Conservation (phyloP, 306 rosid species). For the Citrullus colocynthis region DNA sequence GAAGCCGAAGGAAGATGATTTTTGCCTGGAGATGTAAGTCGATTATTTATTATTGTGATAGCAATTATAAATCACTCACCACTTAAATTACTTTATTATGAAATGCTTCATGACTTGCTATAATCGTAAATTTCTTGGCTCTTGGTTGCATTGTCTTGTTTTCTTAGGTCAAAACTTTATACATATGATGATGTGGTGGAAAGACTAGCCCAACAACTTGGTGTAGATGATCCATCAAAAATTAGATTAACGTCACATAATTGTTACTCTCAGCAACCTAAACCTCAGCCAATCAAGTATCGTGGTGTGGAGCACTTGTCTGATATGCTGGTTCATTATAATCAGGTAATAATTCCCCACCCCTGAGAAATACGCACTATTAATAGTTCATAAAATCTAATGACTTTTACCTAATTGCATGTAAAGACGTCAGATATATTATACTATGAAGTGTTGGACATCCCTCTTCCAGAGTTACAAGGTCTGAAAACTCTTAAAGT, state of each 20-base stretch:
- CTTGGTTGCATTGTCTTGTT: slow-evolving; percentile 5
- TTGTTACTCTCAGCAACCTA: slow-evolving; percentile 91
- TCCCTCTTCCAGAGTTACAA: slow-evolving; percentile 90
- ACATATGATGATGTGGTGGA: slow-evolving; percentile 91
- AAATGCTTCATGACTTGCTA: neutral
- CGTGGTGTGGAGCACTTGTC: slow-evolving; percentile 74
- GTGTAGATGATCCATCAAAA: slow-evolving; percentile 72
- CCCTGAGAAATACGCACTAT: slow-evolving; percentile 8
- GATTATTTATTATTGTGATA: neutral
- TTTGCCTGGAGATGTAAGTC: slow-evolving; percentile 70
- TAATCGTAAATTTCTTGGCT: neutral
- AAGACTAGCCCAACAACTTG: slow-evolving; percentile 67
- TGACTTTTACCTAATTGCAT: neutral
- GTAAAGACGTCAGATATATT: slow-evolving; percentile 72
- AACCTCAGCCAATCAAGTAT: slow-evolving; percentile 79
- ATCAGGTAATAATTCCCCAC: slow-evolving; percentile 44
- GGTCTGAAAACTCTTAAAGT: slow-evolving; percentile 84
- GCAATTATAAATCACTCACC: neutral
- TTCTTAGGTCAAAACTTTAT: slow-evolving; percentile 59
- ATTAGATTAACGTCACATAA: slow-evolving; percentile 80
- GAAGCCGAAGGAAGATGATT: slow-evolving; percentile 85
- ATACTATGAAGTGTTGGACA: slow-evolving; percentile 82
- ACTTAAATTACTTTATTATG: neutral
- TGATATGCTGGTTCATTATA: slow-evolving; percentile 86
- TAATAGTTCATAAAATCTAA: neutral